A percentile compares a stretch with the other conserved stretches of the same genome.
Conservation (phyloP, 305 asterid genomes). For the Rubia peregrina region DNA sequence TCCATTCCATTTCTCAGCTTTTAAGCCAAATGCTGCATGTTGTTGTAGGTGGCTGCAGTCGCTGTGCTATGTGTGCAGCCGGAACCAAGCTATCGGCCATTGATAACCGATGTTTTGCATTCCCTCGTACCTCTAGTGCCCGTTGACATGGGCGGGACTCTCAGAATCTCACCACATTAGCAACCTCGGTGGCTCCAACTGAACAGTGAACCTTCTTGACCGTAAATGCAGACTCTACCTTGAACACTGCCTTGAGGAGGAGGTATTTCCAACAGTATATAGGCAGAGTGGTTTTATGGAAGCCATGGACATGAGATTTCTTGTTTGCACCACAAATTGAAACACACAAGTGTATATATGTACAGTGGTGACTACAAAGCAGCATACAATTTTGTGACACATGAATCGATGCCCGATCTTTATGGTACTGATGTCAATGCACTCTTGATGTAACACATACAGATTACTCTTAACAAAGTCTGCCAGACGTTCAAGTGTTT, state of each 20-base stretch:
- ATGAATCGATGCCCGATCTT: not conserved
- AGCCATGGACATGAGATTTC: constrained; percentile 10
- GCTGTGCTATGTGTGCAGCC: constrained; percentile 70
- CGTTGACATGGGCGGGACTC: constrained; percentile 57
- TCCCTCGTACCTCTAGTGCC: constrained; percentile 76
- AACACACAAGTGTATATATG: not conserved
- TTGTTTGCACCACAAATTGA: constrained; percentile 11
- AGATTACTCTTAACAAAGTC: not conserved
- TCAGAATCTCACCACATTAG: constrained; percentile 23
- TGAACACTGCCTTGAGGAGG: not conserved
- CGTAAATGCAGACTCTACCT: constrained; percentile 3
- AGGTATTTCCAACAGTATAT: not conserved
- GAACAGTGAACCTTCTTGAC: not conserved
- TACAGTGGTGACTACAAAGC: not conserved
- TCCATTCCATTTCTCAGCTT: not conserved
- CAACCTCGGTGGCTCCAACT: not conserved
- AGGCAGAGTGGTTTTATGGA: not conserved
- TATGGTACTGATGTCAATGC: no score
- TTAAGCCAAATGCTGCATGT: not conserved
- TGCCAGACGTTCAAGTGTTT: not conserved
- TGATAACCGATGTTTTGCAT: constrained; percentile 66
- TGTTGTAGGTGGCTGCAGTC: constrained; percentile 63
- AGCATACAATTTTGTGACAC: not conserved
- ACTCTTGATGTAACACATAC: not conserved
- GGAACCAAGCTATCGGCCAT: constrained; percentile 80